phyloP scores from a whole-genome alignment of 202 grass and related monocot genomes.

The Zoysia matrella region DNA sequence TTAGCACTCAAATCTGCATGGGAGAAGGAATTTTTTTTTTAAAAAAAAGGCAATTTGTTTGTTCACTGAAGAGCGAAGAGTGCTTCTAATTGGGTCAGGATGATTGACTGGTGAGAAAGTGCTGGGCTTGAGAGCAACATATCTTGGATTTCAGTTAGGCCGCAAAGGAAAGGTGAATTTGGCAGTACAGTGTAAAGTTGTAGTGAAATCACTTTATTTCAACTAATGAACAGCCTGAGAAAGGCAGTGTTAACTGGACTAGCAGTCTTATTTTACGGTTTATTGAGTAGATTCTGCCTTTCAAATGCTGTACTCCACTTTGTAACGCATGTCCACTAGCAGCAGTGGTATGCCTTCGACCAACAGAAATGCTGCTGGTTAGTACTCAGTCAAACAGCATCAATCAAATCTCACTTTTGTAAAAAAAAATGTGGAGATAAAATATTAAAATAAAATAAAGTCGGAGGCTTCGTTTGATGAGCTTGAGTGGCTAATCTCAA shows the following conservation, averaged over 20 bases:
- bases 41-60: neutral
- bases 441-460: neutral
- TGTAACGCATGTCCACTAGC: neutral
- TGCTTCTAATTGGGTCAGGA: neutral
- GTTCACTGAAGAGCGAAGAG: neutral
- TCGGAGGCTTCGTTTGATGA: neutral
- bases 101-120: slow-evolving; percentile 45
- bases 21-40: neutral
- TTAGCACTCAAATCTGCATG: slow-evolving; percentile 1
- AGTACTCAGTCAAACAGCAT: neutral
- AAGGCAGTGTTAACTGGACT: neutral
- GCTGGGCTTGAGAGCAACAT: slow-evolving; percentile 29
- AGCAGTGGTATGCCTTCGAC: neutral
- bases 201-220: slow-evolving; percentile 7
- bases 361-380: neutral
- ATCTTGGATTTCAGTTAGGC: neutral
- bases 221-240: neutral
- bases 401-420: neutral
- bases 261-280: neutral
- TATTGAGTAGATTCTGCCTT: neutral
- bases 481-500: neutral
- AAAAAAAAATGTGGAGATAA: neutral
- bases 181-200: slow-evolving; percentile 32
- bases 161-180: slow-evolving; percentile 20
- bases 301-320: neutral